Base-by-base conservation (phyloP, 2,329 filamentous ascomycete species). In the Cryphonectria japonica region DNA sequence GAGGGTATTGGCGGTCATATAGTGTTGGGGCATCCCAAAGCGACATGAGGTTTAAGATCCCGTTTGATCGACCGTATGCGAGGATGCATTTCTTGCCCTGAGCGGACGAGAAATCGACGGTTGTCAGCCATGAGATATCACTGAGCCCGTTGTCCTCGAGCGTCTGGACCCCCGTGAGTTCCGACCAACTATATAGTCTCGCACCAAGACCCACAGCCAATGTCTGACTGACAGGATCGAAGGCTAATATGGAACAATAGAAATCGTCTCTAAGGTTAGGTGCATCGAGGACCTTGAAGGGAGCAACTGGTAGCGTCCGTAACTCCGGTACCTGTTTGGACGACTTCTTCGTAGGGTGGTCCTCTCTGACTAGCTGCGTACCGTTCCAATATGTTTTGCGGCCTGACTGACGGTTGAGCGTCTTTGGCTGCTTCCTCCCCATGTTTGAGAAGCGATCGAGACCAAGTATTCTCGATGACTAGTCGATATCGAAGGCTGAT, bases 201-300 rank as follows among this genome's bases (percentile, higher is more conserved):
- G 91, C 89, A 0, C 91, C 91, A 19, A 98, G 85, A 0, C 93
- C 95, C 26, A 98, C 93, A 26, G 94, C 95, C 22, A 99, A 86
- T 19, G 91, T 93, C 68, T 92, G 88, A 66, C 89, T 88, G 9
- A 88, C 92, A 57, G 87, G 80, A 0, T 92, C 97, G 79, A 97
- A 98, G 13, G 96, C 94, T 68, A 99, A 85, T 2, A 95, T 86
- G 0, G 95, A 96, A 81, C 94, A 98, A 79, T 99, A 99, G 79
- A 95, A 99, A 80, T 99, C 95, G 76, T 98, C 94, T 70, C 94
- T 90, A n/a, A 98, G 85, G 67, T 90, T 89, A 2, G 95, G 94
- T 11, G 95, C 95, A 81, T 98, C 94, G 6, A 99, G 86, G 8
- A 98, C 92, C 90, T 92, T 93, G 82, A 97, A 97, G 6, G 94